phyloP scores from a whole-genome alignment of 306 rosid species.

The Quercus rubra region DNA sequence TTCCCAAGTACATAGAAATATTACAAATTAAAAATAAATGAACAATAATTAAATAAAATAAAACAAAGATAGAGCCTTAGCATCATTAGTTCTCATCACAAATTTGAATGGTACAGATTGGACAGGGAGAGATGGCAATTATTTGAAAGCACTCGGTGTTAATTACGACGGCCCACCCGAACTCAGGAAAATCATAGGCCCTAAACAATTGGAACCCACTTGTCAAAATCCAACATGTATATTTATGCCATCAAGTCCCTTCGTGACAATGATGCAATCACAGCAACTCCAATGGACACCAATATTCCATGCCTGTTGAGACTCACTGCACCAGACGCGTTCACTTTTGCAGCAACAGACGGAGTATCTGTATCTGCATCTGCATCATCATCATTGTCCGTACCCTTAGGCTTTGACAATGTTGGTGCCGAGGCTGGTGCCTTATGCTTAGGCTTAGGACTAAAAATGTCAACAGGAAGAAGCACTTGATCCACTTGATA shows the following conservation, averaged over 20 bases:
- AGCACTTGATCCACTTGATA: constrained; percentile 34
- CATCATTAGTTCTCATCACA: no score
- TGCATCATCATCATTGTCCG: background rate
- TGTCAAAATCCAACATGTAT: background rate
- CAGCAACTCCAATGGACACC: constrained; percentile 20
- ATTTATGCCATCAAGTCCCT: constrained; percentile 10
- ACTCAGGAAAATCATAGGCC: background rate
- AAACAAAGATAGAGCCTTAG: no score
- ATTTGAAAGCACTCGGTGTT: constrained; percentile 25
- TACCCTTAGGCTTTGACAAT: background rate
- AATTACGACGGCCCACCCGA: constrained; percentile 5
- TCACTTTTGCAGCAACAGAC: constrained; percentile 1
- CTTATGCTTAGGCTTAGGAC: constrained; percentile 13
- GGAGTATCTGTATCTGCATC: background rate
- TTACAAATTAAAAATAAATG: no score
- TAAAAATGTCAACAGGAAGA: constrained; percentile 30
- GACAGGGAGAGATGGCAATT: constrained; percentile 5
- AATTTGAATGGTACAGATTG: background rate
- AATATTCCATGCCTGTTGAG: constrained; percentile 3
- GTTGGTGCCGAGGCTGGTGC: constrained; percentile 20
- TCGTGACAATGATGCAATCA: background rate
- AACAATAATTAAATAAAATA: no score
- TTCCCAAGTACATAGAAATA: no score
- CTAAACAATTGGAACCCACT: background rate
- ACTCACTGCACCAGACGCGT: background rate